Base-by-base conservation (phyloP, 495 filamentous ascomycete species). In the Lophiotrema nucula region DNA sequence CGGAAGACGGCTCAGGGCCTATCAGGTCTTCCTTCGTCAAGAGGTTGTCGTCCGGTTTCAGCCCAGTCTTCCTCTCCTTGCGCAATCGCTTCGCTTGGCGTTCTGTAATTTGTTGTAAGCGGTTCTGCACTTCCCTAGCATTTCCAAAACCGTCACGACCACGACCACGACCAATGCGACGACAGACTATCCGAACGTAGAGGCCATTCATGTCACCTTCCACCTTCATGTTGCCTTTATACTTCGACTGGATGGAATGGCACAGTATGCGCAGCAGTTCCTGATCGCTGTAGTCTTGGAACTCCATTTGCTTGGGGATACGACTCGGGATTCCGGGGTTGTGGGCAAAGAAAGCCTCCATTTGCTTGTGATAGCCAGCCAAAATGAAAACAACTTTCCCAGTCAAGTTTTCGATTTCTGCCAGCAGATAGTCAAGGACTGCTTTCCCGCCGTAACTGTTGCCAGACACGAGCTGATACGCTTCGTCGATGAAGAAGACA, bases 281-380 rank as follows among this genome's bases (percentile, higher is more conserved):
- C 0, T 67, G 64, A 35, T 92, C 85, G 0, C 76, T 69, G 59
- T 89, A 92, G 56, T 92, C 89, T 0, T 79, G 67, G 58, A 92
- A 92, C 21, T 79, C 73, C 21, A 92, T 63, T 16, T 75, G 68
- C 35, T 83, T 71, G 0, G 88, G 89, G 53, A 93, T 81, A 0
- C 89, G 83, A 60, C 87, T 90, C 0, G 80, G 73, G 8, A 93
- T 69, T 1, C 89, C 88, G 0, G 84, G 86, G 53, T 92, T 92
- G 58, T 92, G 87, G 0, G 77, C 80, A 48, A 88, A 90, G 70
- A 95, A 89, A 10, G 75, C 76, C 67, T 92, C 88, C 88, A 95
- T 95, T 52, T 86, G 74, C 51, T 83, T 83, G 48, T 80, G 79
- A 71, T 92, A 92, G 0, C 89, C 88, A 0, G 88, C 88, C 3